Evolutionary conservation across 495 filamentous ascomycete genomes (phyloP).

Genomic region (Xylaria flabelliformis): DNA sequence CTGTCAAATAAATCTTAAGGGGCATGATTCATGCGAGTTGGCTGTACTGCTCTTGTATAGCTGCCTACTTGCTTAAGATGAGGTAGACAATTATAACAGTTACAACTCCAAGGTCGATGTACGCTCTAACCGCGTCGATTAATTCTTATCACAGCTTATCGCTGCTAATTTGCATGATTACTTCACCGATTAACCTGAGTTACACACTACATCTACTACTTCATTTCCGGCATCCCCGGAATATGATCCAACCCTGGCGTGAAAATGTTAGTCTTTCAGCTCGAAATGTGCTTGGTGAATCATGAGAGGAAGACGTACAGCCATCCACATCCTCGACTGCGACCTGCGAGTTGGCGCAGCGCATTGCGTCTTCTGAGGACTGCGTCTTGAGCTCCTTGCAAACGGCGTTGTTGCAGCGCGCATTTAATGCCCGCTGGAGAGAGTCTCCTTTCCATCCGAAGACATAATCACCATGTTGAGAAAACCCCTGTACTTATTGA

Average conservation of each 20-base stretch:
- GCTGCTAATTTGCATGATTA: not conserved
- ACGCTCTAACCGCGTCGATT: not conserved
- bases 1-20: not conserved
- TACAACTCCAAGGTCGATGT: not conserved
- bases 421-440: conserved; percentile 46
- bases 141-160: not conserved
- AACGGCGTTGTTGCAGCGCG: conserved; percentile 41
- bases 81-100: not conserved
- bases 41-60: not conserved
- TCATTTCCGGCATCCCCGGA: conserved; percentile 18
- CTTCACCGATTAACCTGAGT: not conserved
- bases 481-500: conserved; percentile 40
- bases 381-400: conserved; percentile 45
- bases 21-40: not conserved
- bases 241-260: conserved; percentile 10
- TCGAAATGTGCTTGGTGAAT: not conserved
- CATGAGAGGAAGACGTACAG: conserved; percentile 34
- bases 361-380: conserved; percentile 41
- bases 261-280: not conserved
- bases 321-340: conserved; percentile 45
- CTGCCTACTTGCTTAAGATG: not conserved
- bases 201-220: not conserved
- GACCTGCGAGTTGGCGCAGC: conserved; percentile 45
- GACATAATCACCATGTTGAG: conserved; percentile 47
- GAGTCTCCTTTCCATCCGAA: conserved; percentile 45